Conservation (phyloP, 1,284 basidiomycete genomes). For the Vanrija pseudolonga region DNA sequence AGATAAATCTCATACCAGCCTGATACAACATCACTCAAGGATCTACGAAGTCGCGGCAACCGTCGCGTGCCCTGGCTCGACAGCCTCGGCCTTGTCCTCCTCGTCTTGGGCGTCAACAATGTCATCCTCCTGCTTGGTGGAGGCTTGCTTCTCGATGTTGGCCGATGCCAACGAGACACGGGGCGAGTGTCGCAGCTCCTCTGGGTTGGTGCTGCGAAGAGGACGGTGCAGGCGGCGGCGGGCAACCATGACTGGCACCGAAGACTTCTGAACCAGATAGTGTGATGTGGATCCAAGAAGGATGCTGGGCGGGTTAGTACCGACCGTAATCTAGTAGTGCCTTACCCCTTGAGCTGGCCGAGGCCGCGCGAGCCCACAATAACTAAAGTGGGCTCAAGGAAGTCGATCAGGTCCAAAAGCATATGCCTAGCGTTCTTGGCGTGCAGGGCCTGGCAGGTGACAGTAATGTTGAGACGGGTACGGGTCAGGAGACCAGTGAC, state of each 20-base stretch:
- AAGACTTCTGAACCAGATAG: conserved; percentile 91
- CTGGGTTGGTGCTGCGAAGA: conserved; percentile 51
- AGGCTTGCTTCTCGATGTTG: conserved; percentile 61
- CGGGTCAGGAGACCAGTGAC: conserved; percentile 84
- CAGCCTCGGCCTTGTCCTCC: conserved; percentile 11
- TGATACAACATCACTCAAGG: no score
- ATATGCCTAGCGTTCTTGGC: conserved; percentile 92
- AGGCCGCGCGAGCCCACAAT: conserved; percentile 93
- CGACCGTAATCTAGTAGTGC: neutral
- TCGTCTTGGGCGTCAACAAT: conserved; percentile 44
- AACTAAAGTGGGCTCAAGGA: conserved; percentile 84
- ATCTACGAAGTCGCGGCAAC: no score
- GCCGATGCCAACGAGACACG: conserved; percentile 83
- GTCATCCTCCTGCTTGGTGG: conserved; percentile 49
- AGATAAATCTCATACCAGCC: no score
- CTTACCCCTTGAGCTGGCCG: conserved; percentile 81
- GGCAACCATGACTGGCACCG: conserved; percentile 87
- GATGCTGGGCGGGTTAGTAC: conserved; percentile 57
- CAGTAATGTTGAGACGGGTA: conserved; percentile 77
- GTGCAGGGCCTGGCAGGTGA: conserved; percentile 92
- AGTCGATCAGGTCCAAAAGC: conserved; percentile 87
- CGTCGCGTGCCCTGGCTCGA: no score
- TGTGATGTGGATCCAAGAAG: conserved; percentile 95
- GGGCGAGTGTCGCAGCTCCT: conserved; percentile 50
- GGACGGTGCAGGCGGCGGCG: conserved; percentile 75